Conservation (phyloP, 2,329 filamentous ascomycete species). For the Xylaria arbuscula region DNA sequence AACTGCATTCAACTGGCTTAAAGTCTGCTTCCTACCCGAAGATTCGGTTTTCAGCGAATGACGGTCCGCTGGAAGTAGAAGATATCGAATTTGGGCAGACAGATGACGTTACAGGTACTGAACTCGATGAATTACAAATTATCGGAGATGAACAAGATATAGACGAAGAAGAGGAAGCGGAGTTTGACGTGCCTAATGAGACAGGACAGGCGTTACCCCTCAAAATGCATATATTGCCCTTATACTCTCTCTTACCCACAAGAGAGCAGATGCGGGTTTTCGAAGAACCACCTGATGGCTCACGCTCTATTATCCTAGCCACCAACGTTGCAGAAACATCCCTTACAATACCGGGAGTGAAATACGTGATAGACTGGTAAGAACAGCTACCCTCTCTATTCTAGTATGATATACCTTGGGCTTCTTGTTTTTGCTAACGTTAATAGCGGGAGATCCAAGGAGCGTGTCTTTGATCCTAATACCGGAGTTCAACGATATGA, state of each 20-base stretch:
- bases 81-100: conserved; percentile 83
- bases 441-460: conserved; percentile 83
- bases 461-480: conserved; percentile 85
- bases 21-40: conserved; percentile 69
- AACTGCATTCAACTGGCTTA: conserved; percentile 71
- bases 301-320: conserved; percentile 86
- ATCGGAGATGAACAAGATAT: conserved; percentile 65
- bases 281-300: conserved; percentile 82
- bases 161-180: conserved; percentile 71
- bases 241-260: conserved; percentile 92
- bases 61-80: conserved; percentile 84
- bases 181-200: conserved; percentile 75
- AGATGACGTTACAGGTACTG: conserved; percentile 75
- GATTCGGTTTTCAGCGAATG: conserved; percentile 79
- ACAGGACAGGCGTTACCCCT: conserved; percentile 68
- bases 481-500: conserved; percentile 97
- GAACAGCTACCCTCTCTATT: background rate
- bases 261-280: conserved; percentile 93
- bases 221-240: conserved; percentile 87
- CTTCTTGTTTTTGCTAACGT: conserved; percentile 18
- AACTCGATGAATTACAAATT: conserved; percentile 60
- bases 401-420: background rate
- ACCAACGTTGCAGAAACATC: conserved; percentile 98
- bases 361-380: conserved; percentile 79
- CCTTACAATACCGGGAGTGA: conserved; percentile 90